Base-by-base conservation (phyloP, 129 eudicot species). In the Artemisia annua region DNA sequence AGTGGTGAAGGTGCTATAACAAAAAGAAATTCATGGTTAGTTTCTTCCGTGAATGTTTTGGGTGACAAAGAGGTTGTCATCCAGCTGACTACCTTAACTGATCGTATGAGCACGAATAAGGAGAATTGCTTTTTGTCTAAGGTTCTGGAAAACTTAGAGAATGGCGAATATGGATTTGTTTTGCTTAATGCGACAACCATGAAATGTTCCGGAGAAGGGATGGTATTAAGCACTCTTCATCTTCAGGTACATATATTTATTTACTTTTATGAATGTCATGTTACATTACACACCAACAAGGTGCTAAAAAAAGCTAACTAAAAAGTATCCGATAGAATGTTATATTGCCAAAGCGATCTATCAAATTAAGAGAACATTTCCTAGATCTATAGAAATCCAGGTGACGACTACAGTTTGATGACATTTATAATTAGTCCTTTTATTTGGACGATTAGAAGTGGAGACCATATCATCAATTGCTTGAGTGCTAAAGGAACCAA, bases 121-220 rank as follows among this genome's bases (percentile, higher is more conserved):
- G 64, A 57, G 30, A 53, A 30, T 70, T 39, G 28, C 48, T 39
- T 70, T 1, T 20, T 80, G 17, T 50, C 70, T 5, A 55, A 77
- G 28, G 83, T 66, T 26, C 43, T 86, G 20, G 66, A 56, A 44
- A 44, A 69, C 26, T 64, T 80, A 19, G 85, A 83, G 35, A 63
- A 54, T 49, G 78, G 63, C 12, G 74, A 81, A 35, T 2, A 64
- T 63, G 83, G 81, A 3, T 50, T 76, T 57, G 17, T 71, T 66
- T 56, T 82, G 28, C 28, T 85, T 9, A 72, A 85, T 74, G 82
- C 78, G 19, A 72, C 85, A 43, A 76, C 83, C 51, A 79, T 76
- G 16, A 62, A 67, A 15, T 75, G 82, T n/a, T 4, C 11, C 51
- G 78, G 71, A 18, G 81, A 67, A 7, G 77, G 66, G 12, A 69